Conservation (phyloP, 768 basidiomycete species). For the Tricholomella constricta region DNA sequence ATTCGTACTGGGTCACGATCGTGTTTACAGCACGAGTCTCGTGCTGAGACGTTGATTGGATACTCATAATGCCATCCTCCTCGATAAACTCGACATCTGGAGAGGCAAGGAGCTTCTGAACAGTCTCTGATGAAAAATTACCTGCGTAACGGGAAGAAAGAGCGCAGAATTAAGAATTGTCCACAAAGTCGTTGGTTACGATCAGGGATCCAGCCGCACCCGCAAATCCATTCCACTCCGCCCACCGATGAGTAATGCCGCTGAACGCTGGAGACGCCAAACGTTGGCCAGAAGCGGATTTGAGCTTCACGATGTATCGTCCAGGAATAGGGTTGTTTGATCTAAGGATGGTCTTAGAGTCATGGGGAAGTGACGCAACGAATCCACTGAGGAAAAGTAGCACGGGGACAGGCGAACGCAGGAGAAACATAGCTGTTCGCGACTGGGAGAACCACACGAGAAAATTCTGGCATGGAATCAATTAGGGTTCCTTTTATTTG, state of each 20-base stretch:
- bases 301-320: slow-evolving; percentile 20
- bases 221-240: slow-evolving; percentile 13
- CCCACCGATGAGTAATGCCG: slow-evolving; percentile 7
- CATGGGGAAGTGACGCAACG: not conserved
- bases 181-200: too few relatives aligned
- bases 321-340: slow-evolving; percentile 7
- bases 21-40: not conserved
- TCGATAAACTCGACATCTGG: slow-evolving; percentile 10
- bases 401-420: not conserved
- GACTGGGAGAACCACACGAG: not conserved
- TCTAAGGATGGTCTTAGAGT: not conserved
- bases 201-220: not conserved
- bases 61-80: slow-evolving; percentile 12
- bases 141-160: not conserved
- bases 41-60: not conserved
- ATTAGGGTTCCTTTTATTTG: not conserved
- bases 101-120: slow-evolving; percentile 8
- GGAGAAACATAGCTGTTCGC: not conserved
- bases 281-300: not conserved
- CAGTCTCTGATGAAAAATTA: slow-evolving; percentile 6
- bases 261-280: not conserved
- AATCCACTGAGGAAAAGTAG: not conserved
- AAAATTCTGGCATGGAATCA: not conserved
- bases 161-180: not conserved
- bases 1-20: slow-evolving; percentile 1